phyloP scores from a whole-genome alignment of 441 rosid genomes.

The Croton setiger region DNA sequence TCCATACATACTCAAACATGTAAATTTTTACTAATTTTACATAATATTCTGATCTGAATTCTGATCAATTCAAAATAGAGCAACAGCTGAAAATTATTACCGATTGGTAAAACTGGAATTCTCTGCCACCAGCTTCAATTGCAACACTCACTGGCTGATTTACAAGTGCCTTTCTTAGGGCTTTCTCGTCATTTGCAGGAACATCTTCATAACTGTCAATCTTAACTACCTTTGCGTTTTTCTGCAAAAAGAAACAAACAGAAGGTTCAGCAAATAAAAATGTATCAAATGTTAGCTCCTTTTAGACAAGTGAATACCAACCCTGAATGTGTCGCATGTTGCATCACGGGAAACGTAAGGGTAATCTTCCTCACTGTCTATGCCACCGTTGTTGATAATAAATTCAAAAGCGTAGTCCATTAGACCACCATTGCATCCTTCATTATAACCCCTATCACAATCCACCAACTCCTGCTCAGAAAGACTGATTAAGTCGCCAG shows the following conservation, averaged over 20 bases:
- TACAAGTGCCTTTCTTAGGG: constrained; percentile 67
- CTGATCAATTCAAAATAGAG: neutral
- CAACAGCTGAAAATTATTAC: constrained; percentile 30
- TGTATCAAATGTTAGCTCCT: neutral
- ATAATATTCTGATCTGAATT: neutral
- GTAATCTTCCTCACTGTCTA: constrained; percentile 76
- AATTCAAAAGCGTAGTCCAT: constrained; percentile 90
- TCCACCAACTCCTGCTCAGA: constrained; percentile 95
- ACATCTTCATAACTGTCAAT: constrained; percentile 77
- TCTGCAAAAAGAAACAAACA: constrained; percentile 34
- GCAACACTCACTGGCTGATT: constrained; percentile 78
- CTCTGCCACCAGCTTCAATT: constrained; percentile 81
- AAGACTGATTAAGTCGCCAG: constrained; percentile 59
- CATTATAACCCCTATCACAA: constrained; percentile 64
- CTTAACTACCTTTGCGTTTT: constrained; percentile 71
- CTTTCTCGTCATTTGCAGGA: constrained; percentile 47
- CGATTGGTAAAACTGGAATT: constrained; percentile 65
- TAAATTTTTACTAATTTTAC: too few species aligned
- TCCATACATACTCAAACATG: too few species aligned
- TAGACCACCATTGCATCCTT: constrained; percentile 91
- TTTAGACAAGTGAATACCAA: constrained; percentile 24
- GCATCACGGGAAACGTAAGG: constrained; percentile 62
- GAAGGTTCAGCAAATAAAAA: neutral
- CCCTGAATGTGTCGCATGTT: constrained; percentile 63
- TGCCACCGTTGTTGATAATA: constrained; percentile 81